Base-by-base conservation (phyloP, 352 stramenopile genomes). In the Aphanomyces invadans region DNA sequence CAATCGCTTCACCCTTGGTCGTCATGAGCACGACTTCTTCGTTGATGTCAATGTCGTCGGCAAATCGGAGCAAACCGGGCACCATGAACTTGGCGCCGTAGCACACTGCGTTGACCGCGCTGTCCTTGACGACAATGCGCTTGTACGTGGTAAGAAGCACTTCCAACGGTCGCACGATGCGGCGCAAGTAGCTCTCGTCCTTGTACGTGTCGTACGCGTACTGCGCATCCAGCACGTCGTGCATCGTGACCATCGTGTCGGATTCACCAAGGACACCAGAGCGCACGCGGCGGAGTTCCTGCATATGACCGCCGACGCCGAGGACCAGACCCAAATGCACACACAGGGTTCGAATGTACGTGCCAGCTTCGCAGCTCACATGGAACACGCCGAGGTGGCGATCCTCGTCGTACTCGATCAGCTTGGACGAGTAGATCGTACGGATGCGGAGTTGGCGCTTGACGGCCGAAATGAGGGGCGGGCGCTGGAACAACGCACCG, bases 71-170 rank as follows among this genome's bases (percentile, higher is more conserved):
- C 25, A 99, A 77, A 71, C 97, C 97, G 0, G 97, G 97, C 53
- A 99, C 96, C 97, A 99, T 99, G 56, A 99, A 95, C 86, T 99
- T 99, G 68, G 97, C 97, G 48, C 97, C 97, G 78, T 99, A 99
- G 79, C 97, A 99, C 73, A 99, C 98, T 28, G 97, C 97, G 80
- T 99, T 99, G 4, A 99, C 97, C 12, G 95, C 97, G 29, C 83
- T 98, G 83, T 99, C 97, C 86, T 99, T 99, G 17, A 99, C 97
- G 28, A 99, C 97, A 32, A 99, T 91, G 23, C 97, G 90, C 84
- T 99, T 99, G 87, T 98, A 99, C 32, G 95, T 98, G 33, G 92
- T 98, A 15, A 99, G 82, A 32, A 99, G 81, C 32, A 99, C 80
- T 76, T 99, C 97, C 4, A 99, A 81, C 15, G 97, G 97, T 70